Conservation (phyloP, 1,284 basidiomycete genomes). For the Ustilago cynodontis region DNA sequence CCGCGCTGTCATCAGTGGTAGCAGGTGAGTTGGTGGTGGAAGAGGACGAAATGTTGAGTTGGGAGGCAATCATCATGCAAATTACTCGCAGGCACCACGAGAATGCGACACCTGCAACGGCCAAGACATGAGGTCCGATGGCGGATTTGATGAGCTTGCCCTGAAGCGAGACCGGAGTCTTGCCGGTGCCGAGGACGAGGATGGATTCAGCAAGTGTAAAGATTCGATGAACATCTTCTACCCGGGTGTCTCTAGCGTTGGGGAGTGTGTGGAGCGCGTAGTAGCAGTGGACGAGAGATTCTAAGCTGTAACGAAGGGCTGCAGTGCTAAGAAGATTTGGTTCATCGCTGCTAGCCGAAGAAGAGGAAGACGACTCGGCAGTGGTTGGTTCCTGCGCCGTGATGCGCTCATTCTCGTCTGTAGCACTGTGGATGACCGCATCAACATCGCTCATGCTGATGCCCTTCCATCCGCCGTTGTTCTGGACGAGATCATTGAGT, state of each 20-base stretch:
- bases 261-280: constrained; percentile 45
- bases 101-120: constrained; percentile 38
- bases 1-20: not conserved
- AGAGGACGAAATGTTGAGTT: not conserved
- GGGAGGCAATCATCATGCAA: constrained; percentile 23
- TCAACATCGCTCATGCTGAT: constrained; percentile 48
- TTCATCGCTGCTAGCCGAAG: constrained; percentile 7
- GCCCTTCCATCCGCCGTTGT: constrained; percentile 47
- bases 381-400: constrained; percentile 9
- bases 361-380: not conserved
- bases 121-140: constrained; percentile 41
- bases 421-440: constrained; percentile 44
- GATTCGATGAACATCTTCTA: constrained; percentile 34
- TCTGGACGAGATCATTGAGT: constrained; percentile 47
- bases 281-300: constrained; percentile 36
- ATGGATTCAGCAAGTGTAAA: constrained; percentile 40
- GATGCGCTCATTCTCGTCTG: constrained; percentile 24
- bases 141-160: constrained; percentile 45
- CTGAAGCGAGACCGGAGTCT: constrained; percentile 41
- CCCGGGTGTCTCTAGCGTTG: constrained; percentile 23
- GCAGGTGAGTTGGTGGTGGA: not conserved
- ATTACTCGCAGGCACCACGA: constrained; percentile 39
- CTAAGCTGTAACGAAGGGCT: constrained; percentile 42
- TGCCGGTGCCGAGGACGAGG: constrained; percentile 41
- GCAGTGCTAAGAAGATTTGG: constrained; percentile 19